Conservation (phyloP, 2,329 filamentous ascomycete genomes). For the Trichophyton simii region DNA sequence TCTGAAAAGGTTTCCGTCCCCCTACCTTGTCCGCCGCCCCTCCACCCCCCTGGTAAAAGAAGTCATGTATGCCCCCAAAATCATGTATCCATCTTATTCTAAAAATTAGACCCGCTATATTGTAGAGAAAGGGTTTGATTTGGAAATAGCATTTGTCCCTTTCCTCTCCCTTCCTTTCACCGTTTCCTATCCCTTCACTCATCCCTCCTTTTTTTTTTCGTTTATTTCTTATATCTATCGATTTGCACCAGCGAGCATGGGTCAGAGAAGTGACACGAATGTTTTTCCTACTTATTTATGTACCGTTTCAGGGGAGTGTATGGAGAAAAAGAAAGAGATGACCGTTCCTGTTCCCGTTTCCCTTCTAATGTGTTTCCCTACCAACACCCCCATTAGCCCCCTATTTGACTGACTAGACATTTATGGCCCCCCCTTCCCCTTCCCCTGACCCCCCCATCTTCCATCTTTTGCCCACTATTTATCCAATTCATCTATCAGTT, state of each 20-base stretch:
- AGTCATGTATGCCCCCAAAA: slow-evolving; percentile 6
- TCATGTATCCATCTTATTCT: slow-evolving; percentile 12
- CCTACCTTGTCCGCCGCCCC: slow-evolving; percentile 19
- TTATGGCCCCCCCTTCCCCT: not conserved
- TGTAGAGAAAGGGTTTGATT: slow-evolving; percentile 7
- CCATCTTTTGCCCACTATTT: not conserved
- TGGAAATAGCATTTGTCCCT: slow-evolving; percentile 5
- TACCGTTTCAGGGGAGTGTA: slow-evolving; percentile 3
- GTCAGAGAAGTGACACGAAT: slow-evolving; percentile 2
- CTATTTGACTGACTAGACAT: not conserved
- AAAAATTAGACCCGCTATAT: slow-evolving; percentile 7
- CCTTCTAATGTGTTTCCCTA: not conserved
- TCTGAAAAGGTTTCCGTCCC: slow-evolving; percentile 13
- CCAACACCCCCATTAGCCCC: not conserved
- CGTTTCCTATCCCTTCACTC: not conserved
- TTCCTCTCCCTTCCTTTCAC: slow-evolving; percentile 1
- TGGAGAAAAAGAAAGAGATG: not conserved
- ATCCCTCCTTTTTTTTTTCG: not conserved
- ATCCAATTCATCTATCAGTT: not conserved
- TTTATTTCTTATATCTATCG: not conserved
- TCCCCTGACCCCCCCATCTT: not conserved
- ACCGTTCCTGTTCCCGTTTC: not conserved
- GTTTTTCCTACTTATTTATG: not conserved
- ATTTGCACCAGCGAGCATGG: slow-evolving; percentile 1
- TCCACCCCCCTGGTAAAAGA: slow-evolving; percentile 10